Conservation (phyloP, 2,329 filamentous ascomycete species). For the Ramularia endophylla region DNA sequence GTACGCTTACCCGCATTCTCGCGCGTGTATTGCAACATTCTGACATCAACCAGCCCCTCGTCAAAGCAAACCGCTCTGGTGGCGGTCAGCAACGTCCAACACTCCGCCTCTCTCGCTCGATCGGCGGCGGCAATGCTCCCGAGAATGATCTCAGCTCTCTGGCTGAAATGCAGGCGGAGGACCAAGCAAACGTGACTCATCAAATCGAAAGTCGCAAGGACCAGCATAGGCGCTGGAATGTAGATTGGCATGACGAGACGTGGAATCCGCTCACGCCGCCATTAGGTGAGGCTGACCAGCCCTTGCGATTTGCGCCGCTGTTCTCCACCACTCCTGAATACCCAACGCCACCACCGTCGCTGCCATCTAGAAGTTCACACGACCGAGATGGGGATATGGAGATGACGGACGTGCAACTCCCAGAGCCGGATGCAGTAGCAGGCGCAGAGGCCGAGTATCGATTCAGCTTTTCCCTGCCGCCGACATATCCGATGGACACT, state of each 20-base stretch:
- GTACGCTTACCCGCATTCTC: conserved; percentile 41
- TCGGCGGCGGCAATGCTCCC: conserved; percentile 62
- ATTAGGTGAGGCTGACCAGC: conserved; percentile 44
- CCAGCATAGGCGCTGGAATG: conserved; percentile 89
- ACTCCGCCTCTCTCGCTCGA: conserved; percentile 36
- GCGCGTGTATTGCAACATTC: conserved; percentile 3
- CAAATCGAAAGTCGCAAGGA: conserved; percentile 83
- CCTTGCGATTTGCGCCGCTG: conserved; percentile 26
- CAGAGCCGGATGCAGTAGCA: conserved; percentile 12
- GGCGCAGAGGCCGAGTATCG: conserved; percentile 21
- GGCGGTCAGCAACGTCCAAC: conserved; percentile 62
- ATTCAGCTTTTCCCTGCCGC: conserved; percentile 15
- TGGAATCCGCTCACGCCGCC: conserved; percentile 77
- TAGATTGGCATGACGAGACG: conserved; percentile 82
- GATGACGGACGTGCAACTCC: conserved; percentile 27
- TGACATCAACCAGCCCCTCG: conserved; percentile 30
- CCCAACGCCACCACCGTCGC: conserved; percentile 43
- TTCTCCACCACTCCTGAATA: conserved; percentile 27
- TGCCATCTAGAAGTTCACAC: conserved; percentile 37
- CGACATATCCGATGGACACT: conserved; percentile 8
- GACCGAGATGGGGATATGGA: conserved; percentile 35
- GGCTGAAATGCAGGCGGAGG: conserved; percentile 71
- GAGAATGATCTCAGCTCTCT: conserved; percentile 75
- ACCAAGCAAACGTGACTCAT: conserved; percentile 70
- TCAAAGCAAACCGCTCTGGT: conserved; percentile 50